These are phyloP conservation scores for Ophiocordyceps polyrhachis-furcata DNA, from an alignment of 2,329 filamentous ascomycete genomes.

Conservation along the genomic window DNA sequence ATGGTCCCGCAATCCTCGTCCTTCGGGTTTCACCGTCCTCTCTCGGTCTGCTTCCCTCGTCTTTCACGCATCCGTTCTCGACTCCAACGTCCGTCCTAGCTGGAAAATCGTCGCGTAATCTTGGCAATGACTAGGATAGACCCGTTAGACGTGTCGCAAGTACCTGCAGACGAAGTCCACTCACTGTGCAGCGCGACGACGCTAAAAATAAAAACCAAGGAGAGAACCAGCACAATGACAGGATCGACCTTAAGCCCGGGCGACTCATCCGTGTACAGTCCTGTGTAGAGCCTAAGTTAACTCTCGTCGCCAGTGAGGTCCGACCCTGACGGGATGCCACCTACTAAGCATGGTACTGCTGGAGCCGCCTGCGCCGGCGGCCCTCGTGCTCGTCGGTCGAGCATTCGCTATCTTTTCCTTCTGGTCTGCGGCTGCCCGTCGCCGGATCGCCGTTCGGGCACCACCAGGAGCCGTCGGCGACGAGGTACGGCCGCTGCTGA, in stretches of 20 bases:
- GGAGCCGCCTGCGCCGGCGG: conserved; percentile 86
- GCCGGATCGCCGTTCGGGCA: conserved; percentile 84
- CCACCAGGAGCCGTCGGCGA: conserved; percentile 84
- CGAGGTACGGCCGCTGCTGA: conserved; percentile 56
- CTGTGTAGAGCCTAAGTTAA: conserved; percentile 23
- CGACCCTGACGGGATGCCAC: conserved; percentile 15
- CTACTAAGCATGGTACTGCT: conserved; percentile 96
- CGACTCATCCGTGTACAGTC: conserved; percentile 95
- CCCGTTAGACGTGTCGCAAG: neutral
- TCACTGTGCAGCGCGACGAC: conserved; percentile 94
- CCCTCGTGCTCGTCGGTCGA: conserved; percentile 76
- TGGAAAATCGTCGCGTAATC: conserved; percentile 73
- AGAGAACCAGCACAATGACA: conserved; percentile 89
- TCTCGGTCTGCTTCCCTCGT: neutral
- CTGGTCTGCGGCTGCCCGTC: conserved; percentile 88
- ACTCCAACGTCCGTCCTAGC: conserved; percentile 20
- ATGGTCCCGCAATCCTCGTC: neutral
- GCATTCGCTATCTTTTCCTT: conserved; percentile 95
- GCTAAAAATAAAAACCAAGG: conserved; percentile 95
- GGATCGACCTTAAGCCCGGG: conserved; percentile 95
- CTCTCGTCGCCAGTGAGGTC: neutral
- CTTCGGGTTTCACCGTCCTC: neutral
- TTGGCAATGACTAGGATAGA: conserved; percentile 66
- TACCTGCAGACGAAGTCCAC: conserved; percentile 15
- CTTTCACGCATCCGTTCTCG: no score